A percentile compares a stretch with the other conserved stretches of the same genome.
phyloP scores from a whole-genome alignment of 768 basidiomycete genomes.

The Hericium coralloides region DNA sequence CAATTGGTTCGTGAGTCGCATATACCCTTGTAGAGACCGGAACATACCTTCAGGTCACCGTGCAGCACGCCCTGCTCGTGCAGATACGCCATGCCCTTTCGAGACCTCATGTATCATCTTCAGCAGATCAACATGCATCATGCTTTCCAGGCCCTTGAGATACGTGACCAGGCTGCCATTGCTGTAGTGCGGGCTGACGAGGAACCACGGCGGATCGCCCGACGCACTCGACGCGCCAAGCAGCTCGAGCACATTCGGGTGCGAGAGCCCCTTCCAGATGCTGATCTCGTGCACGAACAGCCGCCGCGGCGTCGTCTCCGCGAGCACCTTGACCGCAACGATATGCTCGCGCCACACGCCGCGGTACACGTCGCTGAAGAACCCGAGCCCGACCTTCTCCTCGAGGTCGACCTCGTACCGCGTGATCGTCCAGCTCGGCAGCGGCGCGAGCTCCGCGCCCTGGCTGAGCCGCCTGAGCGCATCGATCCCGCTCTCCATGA shows the following conservation, averaged over 20 bases:
- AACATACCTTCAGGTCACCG: slow-evolving; percentile 68
- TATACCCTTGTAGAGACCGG: background rate
- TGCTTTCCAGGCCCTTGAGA: slow-evolving; percentile 29
- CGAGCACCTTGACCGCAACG: slow-evolving; percentile 69
- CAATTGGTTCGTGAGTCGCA: background rate
- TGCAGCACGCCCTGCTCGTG: slow-evolving; percentile 63
- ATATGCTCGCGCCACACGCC: slow-evolving; percentile 59
- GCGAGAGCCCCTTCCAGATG: slow-evolving; percentile 63
- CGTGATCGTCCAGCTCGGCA: slow-evolving; percentile 77
- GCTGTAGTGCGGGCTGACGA: slow-evolving; percentile 40
- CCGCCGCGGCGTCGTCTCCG: slow-evolving; percentile 46
- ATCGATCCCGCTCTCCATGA: slow-evolving; percentile 66
- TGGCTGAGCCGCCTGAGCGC: slow-evolving; percentile 55
- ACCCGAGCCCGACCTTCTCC: slow-evolving; percentile 59
- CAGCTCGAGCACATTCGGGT: slow-evolving; percentile 63
- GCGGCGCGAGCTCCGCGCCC: slow-evolving; percentile 12
- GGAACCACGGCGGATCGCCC: slow-evolving; percentile 68
- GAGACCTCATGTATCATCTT: slow-evolving; percentile 67
- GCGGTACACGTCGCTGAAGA: slow-evolving; percentile 72
- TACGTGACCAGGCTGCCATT: slow-evolving; percentile 57
- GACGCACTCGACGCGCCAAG: slow-evolving; percentile 70
- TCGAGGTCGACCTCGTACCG: slow-evolving; percentile 72
- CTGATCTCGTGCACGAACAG: slow-evolving; percentile 64
- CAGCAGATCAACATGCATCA: slow-evolving; percentile 37
- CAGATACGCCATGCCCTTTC: slow-evolving; percentile 71